phyloP scores from a whole-genome alignment of 2,329 filamentous ascomycete genomes.

The Remersonia thermophila region DNA sequence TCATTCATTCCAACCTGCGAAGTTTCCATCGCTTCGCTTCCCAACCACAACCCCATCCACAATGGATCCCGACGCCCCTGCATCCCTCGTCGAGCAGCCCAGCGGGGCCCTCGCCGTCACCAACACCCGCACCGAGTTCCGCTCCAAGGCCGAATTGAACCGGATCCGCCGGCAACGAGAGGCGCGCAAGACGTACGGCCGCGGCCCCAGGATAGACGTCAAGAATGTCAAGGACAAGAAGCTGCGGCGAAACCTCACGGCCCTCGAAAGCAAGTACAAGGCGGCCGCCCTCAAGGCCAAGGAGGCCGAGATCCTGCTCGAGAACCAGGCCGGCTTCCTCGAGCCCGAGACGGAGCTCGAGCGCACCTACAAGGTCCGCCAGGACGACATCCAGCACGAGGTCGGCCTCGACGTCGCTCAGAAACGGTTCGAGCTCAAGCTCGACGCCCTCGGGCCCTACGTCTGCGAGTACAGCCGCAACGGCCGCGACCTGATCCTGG shows the following conservation, averaged over 20 bases:
- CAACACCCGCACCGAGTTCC: conserved; percentile 38
- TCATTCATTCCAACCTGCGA: background rate
- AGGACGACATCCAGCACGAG: conserved; percentile 66
- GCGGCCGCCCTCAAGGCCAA: conserved; percentile 74
- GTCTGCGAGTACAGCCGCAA: conserved; percentile 81
- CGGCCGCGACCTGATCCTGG: conserved; percentile 72
- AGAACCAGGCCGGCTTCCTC: conserved; percentile 74
- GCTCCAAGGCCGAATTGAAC: conserved; percentile 38
- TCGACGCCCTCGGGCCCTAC: conserved; percentile 78
- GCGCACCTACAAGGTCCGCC: conserved; percentile 81
- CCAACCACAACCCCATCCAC: background rate
- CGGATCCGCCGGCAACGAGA: conserved; percentile 41
- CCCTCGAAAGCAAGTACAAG: conserved; percentile 71
- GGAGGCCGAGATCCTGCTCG: conserved; percentile 87
- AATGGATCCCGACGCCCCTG: no score
- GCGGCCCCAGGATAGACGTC: conserved; percentile 62
- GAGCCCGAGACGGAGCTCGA: conserved; percentile 84
- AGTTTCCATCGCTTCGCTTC: background rate
- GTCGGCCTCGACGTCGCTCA: conserved; percentile 76
- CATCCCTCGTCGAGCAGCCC: conserved; percentile 23
- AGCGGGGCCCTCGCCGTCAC: conserved; percentile 43
- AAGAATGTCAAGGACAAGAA: conserved; percentile 80
- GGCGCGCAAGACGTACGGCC: conserved; percentile 69
- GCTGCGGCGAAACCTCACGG: conserved; percentile 64
- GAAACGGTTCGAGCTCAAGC: conserved; percentile 81